Evolutionary conservation across 1,284 basidiomycete genomes (phyloP).

Genomic region (Heterobasidion occidentale): DNA sequence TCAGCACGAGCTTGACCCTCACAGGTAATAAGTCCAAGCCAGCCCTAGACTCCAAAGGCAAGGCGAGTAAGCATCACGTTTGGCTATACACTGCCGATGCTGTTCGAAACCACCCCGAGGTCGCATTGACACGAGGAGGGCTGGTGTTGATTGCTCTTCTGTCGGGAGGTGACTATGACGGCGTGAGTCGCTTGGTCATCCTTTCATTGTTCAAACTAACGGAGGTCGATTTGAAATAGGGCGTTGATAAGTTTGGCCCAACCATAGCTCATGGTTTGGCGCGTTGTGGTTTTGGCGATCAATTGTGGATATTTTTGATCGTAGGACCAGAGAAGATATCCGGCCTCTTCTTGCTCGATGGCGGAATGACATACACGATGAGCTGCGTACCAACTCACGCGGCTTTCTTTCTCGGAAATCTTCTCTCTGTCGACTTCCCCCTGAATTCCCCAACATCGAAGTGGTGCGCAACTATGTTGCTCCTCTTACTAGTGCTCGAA

Average conservation of each 20-base stretch:
- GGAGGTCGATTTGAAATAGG: conserved; percentile 23
- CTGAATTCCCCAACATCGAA: conserved; percentile 29
- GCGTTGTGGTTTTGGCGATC: conserved; percentile 32
- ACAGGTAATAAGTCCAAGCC: conserved; percentile 34
- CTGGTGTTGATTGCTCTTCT: conserved; percentile 60
- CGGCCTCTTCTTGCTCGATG: conserved; percentile 27
- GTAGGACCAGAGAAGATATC: conserved; percentile 15
- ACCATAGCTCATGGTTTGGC: conserved; percentile 28
- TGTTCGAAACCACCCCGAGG: conserved; percentile 24
- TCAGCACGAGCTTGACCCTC: conserved; percentile 36
- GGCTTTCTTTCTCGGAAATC: conserved; percentile 30
- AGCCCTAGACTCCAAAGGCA: conserved; percentile 27
- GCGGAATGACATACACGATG: conserved; percentile 34
- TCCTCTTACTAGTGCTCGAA: conserved; percentile 24
- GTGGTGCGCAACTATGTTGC: conserved; percentile 38
- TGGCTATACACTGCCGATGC: conserved; percentile 34
- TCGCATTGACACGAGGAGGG: conserved; percentile 40
- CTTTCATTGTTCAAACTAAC: neutral
- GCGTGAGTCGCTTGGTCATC: conserved; percentile 21
- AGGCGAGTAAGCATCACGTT: conserved; percentile 31
- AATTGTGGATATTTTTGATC: conserved; percentile 29
- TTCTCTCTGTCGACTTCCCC: conserved; percentile 25
- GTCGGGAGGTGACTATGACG: conserved; percentile 60
- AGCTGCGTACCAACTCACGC: conserved; percentile 38
- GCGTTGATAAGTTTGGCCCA: conserved; percentile 27